phyloP scores from a whole-genome alignment of 1,284 basidiomycete species.

The Heterobasidion occidentale region DNA sequence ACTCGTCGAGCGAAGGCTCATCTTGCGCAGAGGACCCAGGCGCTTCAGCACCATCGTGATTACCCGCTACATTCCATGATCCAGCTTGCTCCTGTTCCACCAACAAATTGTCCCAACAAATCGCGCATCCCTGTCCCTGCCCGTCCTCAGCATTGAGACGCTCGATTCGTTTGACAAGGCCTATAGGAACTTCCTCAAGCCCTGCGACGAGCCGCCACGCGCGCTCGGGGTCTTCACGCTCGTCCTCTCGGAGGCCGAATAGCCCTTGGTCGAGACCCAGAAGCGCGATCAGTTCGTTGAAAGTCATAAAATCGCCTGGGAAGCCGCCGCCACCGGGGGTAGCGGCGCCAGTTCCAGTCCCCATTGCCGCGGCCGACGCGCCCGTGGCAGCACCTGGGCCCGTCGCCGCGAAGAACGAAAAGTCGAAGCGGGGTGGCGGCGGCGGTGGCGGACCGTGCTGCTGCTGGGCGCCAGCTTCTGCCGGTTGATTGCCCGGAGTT shows the following conservation, averaged over 20 bases:
- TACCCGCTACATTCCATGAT: neutral
- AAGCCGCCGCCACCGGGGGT: neutral
- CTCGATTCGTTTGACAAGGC: constrained; percentile 60
- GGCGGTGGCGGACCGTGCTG: neutral
- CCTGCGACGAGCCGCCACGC: constrained; percentile 54
- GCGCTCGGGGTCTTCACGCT: constrained; percentile 55
- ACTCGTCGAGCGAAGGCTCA: neutral
- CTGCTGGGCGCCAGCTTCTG: neutral
- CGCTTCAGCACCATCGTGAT: neutral
- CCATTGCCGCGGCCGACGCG: no score
- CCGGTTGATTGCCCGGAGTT: neutral
- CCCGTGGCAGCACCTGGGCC: neutral
- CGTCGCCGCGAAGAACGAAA: neutral
- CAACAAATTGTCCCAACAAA: constrained; percentile 66
- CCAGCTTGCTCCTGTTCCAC: constrained; percentile 23
- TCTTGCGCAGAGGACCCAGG: neutral
- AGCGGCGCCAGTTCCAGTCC: no score
- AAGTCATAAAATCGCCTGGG: neutral
- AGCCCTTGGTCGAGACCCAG: constrained; percentile 6
- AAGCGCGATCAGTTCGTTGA: neutral
- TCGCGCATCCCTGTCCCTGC: constrained; percentile 52
- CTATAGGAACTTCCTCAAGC: constrained; percentile 55
- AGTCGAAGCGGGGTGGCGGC: neutral
- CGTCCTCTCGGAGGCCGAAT: constrained; percentile 21
- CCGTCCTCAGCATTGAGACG: constrained; percentile 37